Conservation (phyloP, 2,329 filamentous ascomycete genomes). For the Cucurbitaria berberidis region DNA sequence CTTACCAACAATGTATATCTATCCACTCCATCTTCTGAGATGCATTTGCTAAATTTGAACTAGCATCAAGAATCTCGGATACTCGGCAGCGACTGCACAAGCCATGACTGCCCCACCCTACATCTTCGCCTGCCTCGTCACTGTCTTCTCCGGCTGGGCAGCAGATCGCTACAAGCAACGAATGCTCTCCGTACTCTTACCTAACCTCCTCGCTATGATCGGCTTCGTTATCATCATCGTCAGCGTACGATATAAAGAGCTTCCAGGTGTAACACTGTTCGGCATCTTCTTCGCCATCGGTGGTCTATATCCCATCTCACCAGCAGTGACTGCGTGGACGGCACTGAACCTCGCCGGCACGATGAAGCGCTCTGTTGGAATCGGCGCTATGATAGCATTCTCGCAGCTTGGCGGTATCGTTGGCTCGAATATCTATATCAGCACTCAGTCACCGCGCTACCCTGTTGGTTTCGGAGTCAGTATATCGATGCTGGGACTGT, state of each 20-base stretch:
- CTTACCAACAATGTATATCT: background rate
- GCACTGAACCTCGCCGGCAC: slow-evolving; percentile 21
- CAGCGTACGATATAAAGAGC: slow-evolving; percentile 29
- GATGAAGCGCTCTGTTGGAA: slow-evolving; percentile 28
- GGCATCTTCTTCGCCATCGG: slow-evolving; percentile 18
- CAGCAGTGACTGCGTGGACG: background rate
- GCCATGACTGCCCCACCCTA: slow-evolving; percentile 19
- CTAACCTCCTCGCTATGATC: slow-evolving; percentile 39
- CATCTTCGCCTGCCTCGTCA: slow-evolving; percentile 16
- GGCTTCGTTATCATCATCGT: slow-evolving; percentile 51
- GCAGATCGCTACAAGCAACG: slow-evolving; percentile 18
- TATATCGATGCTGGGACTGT: background rate
- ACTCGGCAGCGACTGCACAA: slow-evolving; percentile 20
- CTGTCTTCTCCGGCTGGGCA: slow-evolving; percentile 13
- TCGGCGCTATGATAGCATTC: slow-evolving; percentile 21
- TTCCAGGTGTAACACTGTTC: slow-evolving; percentile 12
- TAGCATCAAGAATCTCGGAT: slow-evolving; percentile 16
- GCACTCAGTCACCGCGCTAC: slow-evolving; percentile 33
- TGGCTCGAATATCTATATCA: slow-evolving; percentile 36
- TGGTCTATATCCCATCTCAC: slow-evolving; percentile 11
- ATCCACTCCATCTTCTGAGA: background rate
- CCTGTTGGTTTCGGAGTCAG: slow-evolving; percentile 35
- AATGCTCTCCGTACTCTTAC: slow-evolving; percentile 11
- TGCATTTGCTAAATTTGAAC: background rate
- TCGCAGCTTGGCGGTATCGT: slow-evolving; percentile 23